Percentiles rank a stretch among this genome's conserved stretches.
Evolutionary conservation across 805 yeast species (phyloP).

Genomic region (Nakazawaea peltata): DNA sequence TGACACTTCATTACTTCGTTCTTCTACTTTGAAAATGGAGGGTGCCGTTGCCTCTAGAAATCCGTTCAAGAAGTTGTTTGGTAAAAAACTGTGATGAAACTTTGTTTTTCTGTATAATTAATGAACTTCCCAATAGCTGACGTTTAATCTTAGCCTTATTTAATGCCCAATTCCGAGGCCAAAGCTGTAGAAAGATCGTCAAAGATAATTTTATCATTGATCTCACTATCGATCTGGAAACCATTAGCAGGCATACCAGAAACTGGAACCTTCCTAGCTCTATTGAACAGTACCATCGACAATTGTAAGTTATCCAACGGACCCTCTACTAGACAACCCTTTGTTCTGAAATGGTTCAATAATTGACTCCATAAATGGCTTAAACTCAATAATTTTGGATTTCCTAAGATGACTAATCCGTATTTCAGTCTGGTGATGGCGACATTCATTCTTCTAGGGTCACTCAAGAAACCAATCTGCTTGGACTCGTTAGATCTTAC

Average conservation of each 20-base stretch:
- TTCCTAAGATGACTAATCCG: slow-evolving; percentile 76
- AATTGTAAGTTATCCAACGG: slow-evolving; percentile 70
- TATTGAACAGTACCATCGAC: too few relatives aligned
- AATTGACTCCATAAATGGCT: slow-evolving; percentile 75
- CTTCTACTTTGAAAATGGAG: slow-evolving; percentile 3
- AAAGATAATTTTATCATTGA: too few relatives aligned
- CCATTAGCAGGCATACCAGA: too few relatives aligned
- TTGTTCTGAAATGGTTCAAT: slow-evolving; percentile 70
- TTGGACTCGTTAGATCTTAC: slow-evolving; percentile 63
- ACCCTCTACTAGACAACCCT: slow-evolving; percentile 87
- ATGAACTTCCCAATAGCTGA: too few relatives aligned
- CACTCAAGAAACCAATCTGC: slow-evolving; percentile 76
- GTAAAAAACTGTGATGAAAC: not conserved
- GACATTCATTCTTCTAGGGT: slow-evolving; percentile 81
- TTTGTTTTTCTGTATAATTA: not conserved
- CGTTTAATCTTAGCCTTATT: too few relatives aligned
- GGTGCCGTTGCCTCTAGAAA: slow-evolving; percentile 1
- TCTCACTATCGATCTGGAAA: too few relatives aligned
- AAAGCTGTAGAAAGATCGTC: too few relatives aligned
- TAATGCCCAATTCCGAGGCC: too few relatives aligned
- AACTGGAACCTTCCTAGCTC: too few relatives aligned
- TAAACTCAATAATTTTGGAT: slow-evolving; percentile 67
- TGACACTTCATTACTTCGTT: slow-evolving; percentile 1
- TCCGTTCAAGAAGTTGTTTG: slow-evolving; percentile 7
- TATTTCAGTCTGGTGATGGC: slow-evolving; percentile 84